phyloP scores from a whole-genome alignment of 1,284 basidiomycete genomes.

The Rhodotorula sp. region DNA sequence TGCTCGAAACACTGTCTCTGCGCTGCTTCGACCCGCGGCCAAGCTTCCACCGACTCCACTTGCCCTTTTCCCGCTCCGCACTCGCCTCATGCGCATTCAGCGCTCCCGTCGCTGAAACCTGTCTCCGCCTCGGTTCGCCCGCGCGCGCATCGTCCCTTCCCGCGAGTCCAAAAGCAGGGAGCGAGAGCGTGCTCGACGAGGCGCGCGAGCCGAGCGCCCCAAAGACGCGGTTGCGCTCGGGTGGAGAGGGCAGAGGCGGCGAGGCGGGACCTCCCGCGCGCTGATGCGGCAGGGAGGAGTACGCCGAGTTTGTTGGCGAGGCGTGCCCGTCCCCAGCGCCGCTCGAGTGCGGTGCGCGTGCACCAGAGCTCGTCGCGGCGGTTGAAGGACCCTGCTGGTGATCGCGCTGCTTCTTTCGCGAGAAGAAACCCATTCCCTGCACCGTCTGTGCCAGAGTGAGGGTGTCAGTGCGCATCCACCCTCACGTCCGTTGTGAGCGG shows the following conservation, averaged over 20 bases:
- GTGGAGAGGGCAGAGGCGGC: neutral
- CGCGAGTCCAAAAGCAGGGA: neutral
- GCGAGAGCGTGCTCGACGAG: slow-evolving; percentile 17
- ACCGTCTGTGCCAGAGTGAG: neutral
- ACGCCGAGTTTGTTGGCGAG: neutral
- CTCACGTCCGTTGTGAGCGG: no score
- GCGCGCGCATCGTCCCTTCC: neutral
- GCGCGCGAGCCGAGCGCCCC: neutral
- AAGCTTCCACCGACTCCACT: slow-evolving; percentile 23
- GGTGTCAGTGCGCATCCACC: neutral
- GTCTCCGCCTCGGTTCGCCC: slow-evolving; percentile 1
- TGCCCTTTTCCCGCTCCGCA: slow-evolving; percentile 4
- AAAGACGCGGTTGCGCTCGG: slow-evolving; percentile 15
- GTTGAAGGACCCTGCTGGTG: neutral
- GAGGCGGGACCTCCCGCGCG: neutral
- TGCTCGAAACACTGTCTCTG: slow-evolving; percentile 16
- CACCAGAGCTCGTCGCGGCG: neutral
- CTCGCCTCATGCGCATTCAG: neutral
- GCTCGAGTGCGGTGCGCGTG: neutral
- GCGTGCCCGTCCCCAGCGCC: neutral
- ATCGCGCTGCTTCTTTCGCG: slow-evolving; percentile 23
- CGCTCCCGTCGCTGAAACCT: slow-evolving; percentile 6
- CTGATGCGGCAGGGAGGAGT: neutral
- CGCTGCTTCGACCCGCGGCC: slow-evolving; percentile 1
- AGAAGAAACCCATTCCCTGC: slow-evolving; percentile 28